A percentile compares a stretch with the other conserved stretches of the same genome.
Conservation (phyloP, 768 basidiomycete genomes). For the Auricularia auricula-judae region DNA sequence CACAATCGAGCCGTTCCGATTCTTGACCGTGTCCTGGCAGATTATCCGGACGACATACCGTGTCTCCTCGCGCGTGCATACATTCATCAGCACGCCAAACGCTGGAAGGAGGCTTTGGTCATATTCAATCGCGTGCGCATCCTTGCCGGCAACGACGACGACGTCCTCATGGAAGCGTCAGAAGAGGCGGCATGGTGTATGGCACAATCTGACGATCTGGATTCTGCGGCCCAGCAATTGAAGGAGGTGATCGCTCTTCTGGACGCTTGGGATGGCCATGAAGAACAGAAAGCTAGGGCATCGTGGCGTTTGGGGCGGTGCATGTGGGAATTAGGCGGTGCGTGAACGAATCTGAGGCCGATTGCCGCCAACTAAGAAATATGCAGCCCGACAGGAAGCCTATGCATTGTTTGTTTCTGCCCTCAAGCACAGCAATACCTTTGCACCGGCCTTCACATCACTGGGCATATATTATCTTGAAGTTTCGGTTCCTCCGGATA, state of each 20-base stretch:
- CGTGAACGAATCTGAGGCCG: conserved; percentile 14
- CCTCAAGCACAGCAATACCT: conserved; percentile 61
- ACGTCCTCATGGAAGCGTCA: conserved; percentile 46
- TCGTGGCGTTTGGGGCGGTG: conserved; percentile 79
- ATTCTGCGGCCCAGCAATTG: conserved; percentile 37
- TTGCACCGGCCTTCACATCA: conserved; percentile 88
- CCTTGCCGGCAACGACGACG: conserved; percentile 33
- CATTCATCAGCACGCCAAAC: conserved; percentile 48
- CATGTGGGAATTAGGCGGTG: conserved; percentile 63
- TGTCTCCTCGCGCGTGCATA: conserved; percentile 69
- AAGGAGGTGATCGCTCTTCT: conserved; percentile 35
- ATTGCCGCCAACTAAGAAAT: too few species aligned
- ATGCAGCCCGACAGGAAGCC: conserved; percentile 45
- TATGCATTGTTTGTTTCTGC: conserved; percentile 73
- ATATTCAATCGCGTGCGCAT: conserved; percentile 50
- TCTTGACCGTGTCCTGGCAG: conserved; percentile 57
- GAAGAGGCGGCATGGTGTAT: conserved; percentile 86
- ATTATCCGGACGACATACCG: conserved; percentile 48
- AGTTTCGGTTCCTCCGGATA: conserved; percentile 59
- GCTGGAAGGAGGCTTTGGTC: conserved; percentile 57
- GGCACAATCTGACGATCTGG: conserved; percentile 38
- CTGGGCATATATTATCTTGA: conserved; percentile 85
- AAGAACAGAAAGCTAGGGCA: conserved; percentile 60
- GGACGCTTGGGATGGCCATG: conserved; percentile 33
- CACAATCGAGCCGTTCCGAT: conserved; percentile 68